Conservation (phyloP, 768 basidiomycete genomes). For the Hebeloma cylindrosporum region DNA sequence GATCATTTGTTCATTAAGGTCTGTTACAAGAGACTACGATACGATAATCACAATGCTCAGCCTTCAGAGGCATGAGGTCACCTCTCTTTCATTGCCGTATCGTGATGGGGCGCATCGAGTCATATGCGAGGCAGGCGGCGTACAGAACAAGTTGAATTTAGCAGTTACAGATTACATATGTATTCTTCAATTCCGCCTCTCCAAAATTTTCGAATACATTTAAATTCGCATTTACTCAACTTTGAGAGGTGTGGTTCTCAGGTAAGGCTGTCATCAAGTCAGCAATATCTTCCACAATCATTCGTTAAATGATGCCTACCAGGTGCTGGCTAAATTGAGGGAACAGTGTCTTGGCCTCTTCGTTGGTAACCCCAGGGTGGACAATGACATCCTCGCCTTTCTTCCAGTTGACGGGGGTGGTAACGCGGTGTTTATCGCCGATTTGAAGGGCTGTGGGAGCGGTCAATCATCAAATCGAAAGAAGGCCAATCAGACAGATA, state of each 20-base stretch:
- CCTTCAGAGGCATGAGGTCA: no score
- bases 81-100: no score
- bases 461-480: constrained; percentile 9
- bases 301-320: constrained; percentile 40
- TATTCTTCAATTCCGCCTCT: not conserved
- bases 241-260: constrained; percentile 73
- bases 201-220: not conserved
- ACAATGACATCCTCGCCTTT: constrained; percentile 94
- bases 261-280: constrained; percentile 62
- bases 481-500: constrained; percentile 1
- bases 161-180: not conserved
- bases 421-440: constrained; percentile 80
- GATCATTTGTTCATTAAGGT: no score
- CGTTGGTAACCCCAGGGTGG: constrained; percentile 77
- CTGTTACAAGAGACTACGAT: no score
- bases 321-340: constrained; percentile 78
- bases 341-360: constrained; percentile 92
- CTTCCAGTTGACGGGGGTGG: constrained; percentile 95
- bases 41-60: no score
- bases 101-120: no score
- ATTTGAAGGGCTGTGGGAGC: constrained; percentile 71
- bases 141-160: no score
- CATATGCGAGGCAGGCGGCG: no score
- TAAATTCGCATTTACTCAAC: constrained; percentile 37
- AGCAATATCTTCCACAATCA: constrained; percentile 2